phyloP scores from a whole-genome alignment of 139 green algal genomes.

The Chara braunii region DNA sequence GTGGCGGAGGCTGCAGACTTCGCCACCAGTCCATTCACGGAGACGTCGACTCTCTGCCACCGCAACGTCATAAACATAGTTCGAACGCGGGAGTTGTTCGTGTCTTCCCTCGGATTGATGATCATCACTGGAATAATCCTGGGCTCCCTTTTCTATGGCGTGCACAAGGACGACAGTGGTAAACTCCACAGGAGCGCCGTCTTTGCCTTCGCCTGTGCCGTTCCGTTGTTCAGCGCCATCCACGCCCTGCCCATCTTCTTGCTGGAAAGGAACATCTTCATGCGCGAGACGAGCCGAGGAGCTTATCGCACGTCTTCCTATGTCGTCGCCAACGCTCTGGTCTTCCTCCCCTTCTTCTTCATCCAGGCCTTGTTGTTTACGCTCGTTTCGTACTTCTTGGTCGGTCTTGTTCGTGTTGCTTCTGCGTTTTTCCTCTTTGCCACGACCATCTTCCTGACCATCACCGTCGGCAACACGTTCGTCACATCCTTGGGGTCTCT shows the following conservation, averaged over 20 bases:
- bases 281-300: slow-evolving; percentile 40
- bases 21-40: slow-evolving; percentile 14
- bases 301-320: slow-evolving; percentile 43
- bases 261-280: slow-evolving; percentile 42
- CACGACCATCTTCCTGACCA: slow-evolving; percentile 24
- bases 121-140: slow-evolving; percentile 35
- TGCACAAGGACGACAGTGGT: slow-evolving; percentile 5
- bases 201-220: slow-evolving; percentile 42
- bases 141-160: slow-evolving; percentile 42
- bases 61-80: slow-evolving; percentile 42
- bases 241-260: slow-evolving; percentile 45
- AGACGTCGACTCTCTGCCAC: slow-evolving; percentile 33
- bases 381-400: slow-evolving; percentile 36
- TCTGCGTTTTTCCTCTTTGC: slow-evolving; percentile 39
- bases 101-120: slow-evolving; percentile 34
- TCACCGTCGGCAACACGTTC: slow-evolving; percentile 38
- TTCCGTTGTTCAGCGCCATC: slow-evolving; percentile 46
- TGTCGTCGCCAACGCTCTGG: slow-evolving; percentile 31
- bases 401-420: slow-evolving; percentile 11
- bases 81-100: slow-evolving; percentile 35
- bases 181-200: slow-evolving; percentile 25
- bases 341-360: slow-evolving; percentile 43
- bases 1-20: slow-evolving; percentile 3
- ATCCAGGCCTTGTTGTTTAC: slow-evolving; percentile 42
- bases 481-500: slow-evolving; percentile 35